Evolutionary conservation across 345 rosid genomes (phyloP).

Genomic region (Mangifera indica): DNA sequence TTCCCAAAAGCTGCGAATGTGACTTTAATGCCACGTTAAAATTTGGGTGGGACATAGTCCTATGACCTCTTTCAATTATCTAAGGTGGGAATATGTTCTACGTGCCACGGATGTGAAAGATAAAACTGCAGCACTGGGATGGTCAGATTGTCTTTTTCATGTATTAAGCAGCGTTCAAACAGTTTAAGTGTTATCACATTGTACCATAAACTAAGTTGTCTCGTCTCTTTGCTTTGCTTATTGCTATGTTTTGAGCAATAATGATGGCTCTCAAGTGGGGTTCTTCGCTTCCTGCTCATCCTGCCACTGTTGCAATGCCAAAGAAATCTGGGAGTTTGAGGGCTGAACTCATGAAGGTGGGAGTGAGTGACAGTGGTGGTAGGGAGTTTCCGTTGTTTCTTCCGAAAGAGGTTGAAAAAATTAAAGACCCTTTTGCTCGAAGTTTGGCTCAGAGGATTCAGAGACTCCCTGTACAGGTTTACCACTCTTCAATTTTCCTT

Average conservation of each 20-base stretch:
- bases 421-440: slow-evolving; percentile 78
- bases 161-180: too few species aligned
- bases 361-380: slow-evolving; percentile 20
- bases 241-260: not conserved
- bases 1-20: too few species aligned
- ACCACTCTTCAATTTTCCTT: slow-evolving; percentile 6
- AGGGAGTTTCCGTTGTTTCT: slow-evolving; percentile 71
- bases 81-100: too few species aligned
- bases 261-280: slow-evolving; percentile 27
- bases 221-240: not conserved
- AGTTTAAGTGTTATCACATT: too few species aligned
- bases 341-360: slow-evolving; percentile 12
- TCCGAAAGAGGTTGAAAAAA: slow-evolving; percentile 68
- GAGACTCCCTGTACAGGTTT: slow-evolving; percentile 74
- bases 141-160: too few species aligned
- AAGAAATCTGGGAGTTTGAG: slow-evolving; percentile 13
- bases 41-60: too few species aligned
- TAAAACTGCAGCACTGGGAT: too few species aligned
- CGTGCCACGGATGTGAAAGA: too few species aligned
- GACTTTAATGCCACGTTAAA: too few species aligned
- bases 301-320: not conserved
- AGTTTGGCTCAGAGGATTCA: slow-evolving; percentile 62
- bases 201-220: not conserved
- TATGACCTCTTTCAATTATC: too few species aligned
- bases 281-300: slow-evolving; percentile 11